Conservation (phyloP, 345 rosid species). For the Combretum micranthum region DNA sequence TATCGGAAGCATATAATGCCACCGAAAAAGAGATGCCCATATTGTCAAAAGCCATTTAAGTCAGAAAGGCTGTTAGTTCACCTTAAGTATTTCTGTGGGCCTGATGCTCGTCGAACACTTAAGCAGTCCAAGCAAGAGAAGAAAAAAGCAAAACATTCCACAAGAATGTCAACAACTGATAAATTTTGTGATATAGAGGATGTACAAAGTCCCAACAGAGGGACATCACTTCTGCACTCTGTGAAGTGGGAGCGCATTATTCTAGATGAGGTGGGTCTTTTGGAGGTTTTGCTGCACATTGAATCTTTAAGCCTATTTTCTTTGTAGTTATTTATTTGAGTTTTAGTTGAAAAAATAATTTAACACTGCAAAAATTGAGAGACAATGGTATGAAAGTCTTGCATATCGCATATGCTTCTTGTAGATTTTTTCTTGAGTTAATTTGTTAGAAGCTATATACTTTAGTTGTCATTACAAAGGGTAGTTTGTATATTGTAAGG, state of each 20-base stretch:
- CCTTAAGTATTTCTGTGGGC: constrained; percentile 70
- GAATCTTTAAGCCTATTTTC: background rate
- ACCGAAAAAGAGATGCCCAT: constrained; percentile 52
- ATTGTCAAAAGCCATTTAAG: constrained; percentile 57
- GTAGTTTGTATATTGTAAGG: too few relatives aligned
- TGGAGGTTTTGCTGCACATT: background rate
- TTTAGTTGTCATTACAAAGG: too few relatives aligned
- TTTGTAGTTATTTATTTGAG: too few relatives aligned
- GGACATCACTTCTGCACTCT: constrained; percentile 64
- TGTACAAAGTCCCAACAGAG: constrained; percentile 21
- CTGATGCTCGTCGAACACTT: constrained; percentile 55
- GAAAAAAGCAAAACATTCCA: constrained; percentile 34
- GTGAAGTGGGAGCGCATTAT: constrained; percentile 81
- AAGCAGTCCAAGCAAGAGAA: constrained; percentile 81
- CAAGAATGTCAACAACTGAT: constrained; percentile 10
- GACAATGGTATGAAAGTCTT: too few relatives aligned
- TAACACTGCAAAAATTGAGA: too few relatives aligned
- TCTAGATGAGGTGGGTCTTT: constrained; percentile 74
- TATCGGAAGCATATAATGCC: constrained; percentile 68
- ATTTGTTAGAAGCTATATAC: too few relatives aligned
- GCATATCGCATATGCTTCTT: too few relatives aligned
- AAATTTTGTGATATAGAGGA: constrained; percentile 14
- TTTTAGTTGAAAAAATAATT: too few relatives aligned
- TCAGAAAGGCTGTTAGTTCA: constrained; percentile 44
- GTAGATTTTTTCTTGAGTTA: too few relatives aligned